phyloP scores from a whole-genome alignment of 75 land plant genomes.

The Selaginella tamariscina region DNA sequence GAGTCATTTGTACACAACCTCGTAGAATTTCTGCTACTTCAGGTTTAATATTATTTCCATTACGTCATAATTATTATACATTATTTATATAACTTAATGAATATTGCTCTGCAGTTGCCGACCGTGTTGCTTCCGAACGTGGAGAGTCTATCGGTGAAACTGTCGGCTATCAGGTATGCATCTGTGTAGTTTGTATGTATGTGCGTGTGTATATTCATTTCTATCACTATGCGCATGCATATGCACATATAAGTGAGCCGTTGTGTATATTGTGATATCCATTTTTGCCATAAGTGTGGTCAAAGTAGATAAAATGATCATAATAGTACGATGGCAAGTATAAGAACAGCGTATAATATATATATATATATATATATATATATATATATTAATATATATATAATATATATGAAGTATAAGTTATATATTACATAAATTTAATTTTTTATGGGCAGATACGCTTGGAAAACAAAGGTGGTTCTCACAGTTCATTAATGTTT shows the following conservation, averaged over 20 bases:
- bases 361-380: too few species aligned
- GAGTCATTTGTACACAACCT: conserved; percentile 90
- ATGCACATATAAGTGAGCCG: too few species aligned
- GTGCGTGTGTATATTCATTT: too few species aligned
- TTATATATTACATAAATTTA: neutral
- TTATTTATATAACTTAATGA: conserved; percentile 1
- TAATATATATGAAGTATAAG: too few species aligned
- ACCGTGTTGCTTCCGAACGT: conserved; percentile 77
- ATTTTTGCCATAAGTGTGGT: too few species aligned
- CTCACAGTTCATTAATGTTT: conserved; percentile 68
- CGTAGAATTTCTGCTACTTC: conserved; percentile 87
- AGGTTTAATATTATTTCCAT: conserved; percentile 37
- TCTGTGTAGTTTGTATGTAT: neutral
- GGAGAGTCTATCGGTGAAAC: conserved; percentile 80
- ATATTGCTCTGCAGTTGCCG: conserved; percentile 50
- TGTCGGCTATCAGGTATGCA: conserved; percentile 78
- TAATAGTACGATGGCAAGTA: too few species aligned
- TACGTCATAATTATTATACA: too few species aligned
- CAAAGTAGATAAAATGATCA: too few species aligned
- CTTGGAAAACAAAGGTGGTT: conserved; percentile 75
- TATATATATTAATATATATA: too few species aligned
- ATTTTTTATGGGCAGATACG: conserved; percentile 47
- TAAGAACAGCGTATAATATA: too few species aligned
- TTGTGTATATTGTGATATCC: too few species aligned
- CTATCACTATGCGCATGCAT: too few species aligned